Evolutionary conservation across 176 grass and related monocot species (phyloP), one percentile per base, ranked within the genome.

Genomic region (Bromus sterilis): DNA sequence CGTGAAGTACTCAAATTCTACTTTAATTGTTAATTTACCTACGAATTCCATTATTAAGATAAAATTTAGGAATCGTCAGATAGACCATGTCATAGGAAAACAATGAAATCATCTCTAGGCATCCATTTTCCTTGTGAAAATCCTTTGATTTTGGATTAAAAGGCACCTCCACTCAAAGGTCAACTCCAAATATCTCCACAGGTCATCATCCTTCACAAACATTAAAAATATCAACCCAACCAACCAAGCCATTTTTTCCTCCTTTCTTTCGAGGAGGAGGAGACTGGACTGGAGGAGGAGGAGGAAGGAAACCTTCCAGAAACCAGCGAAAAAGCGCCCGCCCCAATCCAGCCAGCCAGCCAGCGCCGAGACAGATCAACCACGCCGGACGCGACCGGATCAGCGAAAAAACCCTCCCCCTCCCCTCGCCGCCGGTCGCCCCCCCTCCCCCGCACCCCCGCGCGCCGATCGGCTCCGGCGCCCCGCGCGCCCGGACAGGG

Each of bases 271-370:
- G 59, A 9, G 59, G 6, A 65, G 0, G 59, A 9, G 59, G 6
- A 65, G 59, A 46, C 16, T 71, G 70, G 9, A 31, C 33, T 23
- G 65, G 66, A 36, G 49, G 20, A 56, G 51, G 51, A 55, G 62
- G 20, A 64, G 29, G 58, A 33, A 35, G 14, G 62, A 67, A 80
- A 74, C 86, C 75, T 88, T 84, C 58, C 4, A 88, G 86, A 84
- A 75, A 69, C 23, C 60, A 76, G 81, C 70, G 87, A 75, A 89
- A 81, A 89, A 62, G 87, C 80, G 66, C 13, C 46, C 75, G 68
- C 13, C 35, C 25, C 18, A 48, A 61, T 65, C 75, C 77, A 79
- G 77, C 30, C 44, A 37, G 41, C 84, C 28, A 60, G 80, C 35
- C 35, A 36, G 35, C 5, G 41, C 4, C 4, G 9, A 42, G 41